A percentile compares a stretch with the other conserved stretches of the same genome.
Evolutionary conservation across 805 yeast genomes (phyloP).

Genomic region (Millerozyma acaciae): DNA sequence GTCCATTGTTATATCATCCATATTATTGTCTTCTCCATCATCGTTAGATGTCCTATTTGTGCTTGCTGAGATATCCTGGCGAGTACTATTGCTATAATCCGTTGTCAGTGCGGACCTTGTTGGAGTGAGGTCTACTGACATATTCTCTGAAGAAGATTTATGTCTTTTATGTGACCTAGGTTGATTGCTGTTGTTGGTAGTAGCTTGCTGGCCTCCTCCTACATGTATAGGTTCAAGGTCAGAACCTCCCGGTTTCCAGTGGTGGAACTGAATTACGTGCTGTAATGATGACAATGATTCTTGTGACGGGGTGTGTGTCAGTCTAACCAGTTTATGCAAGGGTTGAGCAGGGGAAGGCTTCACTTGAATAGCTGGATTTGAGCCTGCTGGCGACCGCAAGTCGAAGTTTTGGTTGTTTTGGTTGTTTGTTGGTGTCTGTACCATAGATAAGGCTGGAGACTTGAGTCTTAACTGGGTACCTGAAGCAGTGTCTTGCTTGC

Average conservation of each 20-base stretch:
- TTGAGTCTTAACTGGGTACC: conserved; percentile 5
- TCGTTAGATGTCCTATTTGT: conserved; percentile 2
- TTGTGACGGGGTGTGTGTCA: conserved; percentile 32
- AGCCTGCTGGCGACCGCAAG: conserved; percentile 24
- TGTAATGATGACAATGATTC: conserved; percentile 47
- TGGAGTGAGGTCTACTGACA: conserved; percentile 24
- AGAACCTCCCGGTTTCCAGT: conserved; percentile 48
- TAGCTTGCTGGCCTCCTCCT: too few species aligned
- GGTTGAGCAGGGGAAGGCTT: conserved; percentile 42
- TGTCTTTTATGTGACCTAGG: conserved; percentile 33
- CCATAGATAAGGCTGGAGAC: conserved; percentile 1
- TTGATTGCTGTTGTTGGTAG: neutral
- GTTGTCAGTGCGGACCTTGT: neutral
- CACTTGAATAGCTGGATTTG: conserved; percentile 37
- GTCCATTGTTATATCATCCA: conserved; percentile 15
- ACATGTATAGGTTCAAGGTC: conserved; percentile 8
- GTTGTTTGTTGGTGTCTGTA: conserved; percentile 2
- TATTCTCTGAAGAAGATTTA: conserved; percentile 27
- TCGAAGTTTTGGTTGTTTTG: conserved; percentile 7
- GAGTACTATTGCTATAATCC: too few species aligned
- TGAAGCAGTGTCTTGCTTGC: neutral
- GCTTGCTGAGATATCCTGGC: too few species aligned
- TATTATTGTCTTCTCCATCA: conserved; percentile 5
- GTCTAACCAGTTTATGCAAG: conserved; percentile 27
- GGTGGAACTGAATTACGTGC: conserved; percentile 53